These are phyloP conservation scores for Skeletonema costatum DNA, from an alignment of 108 stramenopile species.

Conservation along the genomic window DNA sequence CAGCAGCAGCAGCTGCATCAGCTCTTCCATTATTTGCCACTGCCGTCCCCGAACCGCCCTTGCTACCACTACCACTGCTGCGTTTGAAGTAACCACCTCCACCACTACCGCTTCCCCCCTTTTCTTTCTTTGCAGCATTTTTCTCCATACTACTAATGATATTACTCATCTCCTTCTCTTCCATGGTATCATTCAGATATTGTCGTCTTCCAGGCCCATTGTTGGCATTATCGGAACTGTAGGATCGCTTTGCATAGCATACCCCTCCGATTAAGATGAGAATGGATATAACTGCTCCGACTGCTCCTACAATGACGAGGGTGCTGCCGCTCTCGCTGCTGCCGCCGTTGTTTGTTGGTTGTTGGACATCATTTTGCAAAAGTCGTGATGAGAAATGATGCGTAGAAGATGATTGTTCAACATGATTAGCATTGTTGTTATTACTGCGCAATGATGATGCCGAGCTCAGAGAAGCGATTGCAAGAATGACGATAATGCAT, in stretches of 20 bases:
- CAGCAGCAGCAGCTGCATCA: neutral
- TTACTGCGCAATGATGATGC: neutral
- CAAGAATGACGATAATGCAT: neutral
- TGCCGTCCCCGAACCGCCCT: neutral
- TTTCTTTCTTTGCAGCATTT: constrained; percentile 1
- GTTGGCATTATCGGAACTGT: neutral
- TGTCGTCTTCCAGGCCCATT: neutral
- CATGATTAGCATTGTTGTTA: neutral
- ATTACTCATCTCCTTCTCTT: neutral
- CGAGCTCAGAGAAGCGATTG: neutral
- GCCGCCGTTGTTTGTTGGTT: neutral
- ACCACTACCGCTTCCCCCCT: neutral
- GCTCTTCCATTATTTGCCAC: neutral
- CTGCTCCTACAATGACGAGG: constrained; percentile 27
- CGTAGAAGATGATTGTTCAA: neutral
- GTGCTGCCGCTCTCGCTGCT: constrained; percentile 6
- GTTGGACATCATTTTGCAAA: neutral
- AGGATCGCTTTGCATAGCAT: constrained; percentile 28
- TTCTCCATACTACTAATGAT: constrained; percentile 2
- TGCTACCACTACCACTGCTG: neutral
- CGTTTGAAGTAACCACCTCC: neutral
- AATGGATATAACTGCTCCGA: constrained; percentile 28
- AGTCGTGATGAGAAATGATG: neutral
- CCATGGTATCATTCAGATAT: neutral
- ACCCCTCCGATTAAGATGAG: constrained; percentile 24